phyloP scores from a whole-genome alignment of 2,329 filamentous ascomycete species.

The Alternaria sp. region DNA sequence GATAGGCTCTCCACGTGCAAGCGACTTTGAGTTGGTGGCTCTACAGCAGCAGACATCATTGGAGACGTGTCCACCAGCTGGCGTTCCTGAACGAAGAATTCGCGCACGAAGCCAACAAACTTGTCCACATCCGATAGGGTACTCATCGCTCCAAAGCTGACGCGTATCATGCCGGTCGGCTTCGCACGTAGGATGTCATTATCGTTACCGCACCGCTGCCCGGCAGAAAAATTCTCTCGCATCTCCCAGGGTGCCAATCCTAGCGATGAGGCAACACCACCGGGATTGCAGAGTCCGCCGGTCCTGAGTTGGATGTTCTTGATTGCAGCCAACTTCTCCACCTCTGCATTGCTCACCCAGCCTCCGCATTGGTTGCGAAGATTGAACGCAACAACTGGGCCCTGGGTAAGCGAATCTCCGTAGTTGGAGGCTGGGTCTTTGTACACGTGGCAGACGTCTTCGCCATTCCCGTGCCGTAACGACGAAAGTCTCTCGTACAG shows the following conservation, averaged over 20 bases:
- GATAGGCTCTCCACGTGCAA: conserved; percentile 56
- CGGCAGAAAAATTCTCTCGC: conserved; percentile 81
- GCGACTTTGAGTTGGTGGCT: conserved; percentile 36
- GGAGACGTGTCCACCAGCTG: conserved; percentile 18
- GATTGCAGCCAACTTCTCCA: conserved; percentile 83
- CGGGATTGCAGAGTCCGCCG: conserved; percentile 90
- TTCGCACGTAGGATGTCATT: conserved; percentile 83
- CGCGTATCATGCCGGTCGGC: conserved; percentile 84
- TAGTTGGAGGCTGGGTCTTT: conserved; percentile 51
- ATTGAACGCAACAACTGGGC: conserved; percentile 86
- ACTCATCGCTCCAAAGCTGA: conserved; percentile 91
- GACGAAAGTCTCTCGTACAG: conserved; percentile 64
- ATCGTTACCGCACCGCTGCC: conserved; percentile 82
- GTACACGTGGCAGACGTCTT: conserved; percentile 72
- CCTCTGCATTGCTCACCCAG: conserved; percentile 82
- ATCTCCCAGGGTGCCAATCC: conserved; percentile 80
- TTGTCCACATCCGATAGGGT: conserved; percentile 73
- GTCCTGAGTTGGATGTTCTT: conserved; percentile 85
- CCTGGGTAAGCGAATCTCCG: conserved; percentile 58
- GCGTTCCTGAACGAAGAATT: conserved; percentile 51
- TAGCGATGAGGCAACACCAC: conserved; percentile 78
- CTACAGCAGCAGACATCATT: conserved; percentile 25
- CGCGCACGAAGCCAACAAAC: conserved; percentile 72
- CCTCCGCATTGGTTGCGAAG: conserved; percentile 70
- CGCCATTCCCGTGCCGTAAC: conserved; percentile 73